Conservation (phyloP, 495 filamentous ascomycete species). For the Xylaria scruposa region DNA sequence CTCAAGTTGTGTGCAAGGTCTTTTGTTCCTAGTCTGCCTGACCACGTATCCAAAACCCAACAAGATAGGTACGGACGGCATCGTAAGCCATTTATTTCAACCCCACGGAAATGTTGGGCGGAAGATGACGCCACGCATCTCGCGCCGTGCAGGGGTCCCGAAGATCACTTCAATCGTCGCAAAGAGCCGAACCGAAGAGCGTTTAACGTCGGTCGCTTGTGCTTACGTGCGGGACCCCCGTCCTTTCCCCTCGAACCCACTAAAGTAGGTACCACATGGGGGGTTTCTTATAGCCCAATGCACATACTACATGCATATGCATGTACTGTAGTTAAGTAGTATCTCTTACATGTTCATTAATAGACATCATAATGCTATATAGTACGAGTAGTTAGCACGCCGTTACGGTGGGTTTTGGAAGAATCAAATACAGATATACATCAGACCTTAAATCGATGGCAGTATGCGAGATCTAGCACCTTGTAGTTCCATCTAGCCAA, state of each 20-base stretch:
- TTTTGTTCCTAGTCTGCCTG: not conserved
- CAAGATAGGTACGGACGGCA: not conserved
- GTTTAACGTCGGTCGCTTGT: not conserved
- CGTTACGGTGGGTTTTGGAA: not conserved
- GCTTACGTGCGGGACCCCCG: not conserved
- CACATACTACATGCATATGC: not conserved
- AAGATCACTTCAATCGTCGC: slow-evolving; percentile 5
- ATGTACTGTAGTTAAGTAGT: not conserved
- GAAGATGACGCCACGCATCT: slow-evolving; percentile 15
- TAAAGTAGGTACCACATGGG: not conserved
- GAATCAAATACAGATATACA: not conserved
- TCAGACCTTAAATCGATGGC: no score
- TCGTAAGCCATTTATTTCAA: not conserved
- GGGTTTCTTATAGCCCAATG: not conserved
- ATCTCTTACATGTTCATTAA: not conserved
- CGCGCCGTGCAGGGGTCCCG: slow-evolving; percentile 3
- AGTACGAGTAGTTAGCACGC: not conserved
- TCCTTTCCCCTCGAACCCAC: not conserved
- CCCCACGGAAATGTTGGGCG: not conserved
- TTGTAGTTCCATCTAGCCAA: slow-evolving; percentile 4
- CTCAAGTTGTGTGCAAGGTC: no score
- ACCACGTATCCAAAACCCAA: not conserved
- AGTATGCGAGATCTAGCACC: not conserved
- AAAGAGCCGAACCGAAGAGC: slow-evolving; percentile 12
- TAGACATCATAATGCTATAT: not conserved